Base-by-base conservation (phyloP, 2,329 filamentous ascomycete species). In the Diaporthe velutina region DNA sequence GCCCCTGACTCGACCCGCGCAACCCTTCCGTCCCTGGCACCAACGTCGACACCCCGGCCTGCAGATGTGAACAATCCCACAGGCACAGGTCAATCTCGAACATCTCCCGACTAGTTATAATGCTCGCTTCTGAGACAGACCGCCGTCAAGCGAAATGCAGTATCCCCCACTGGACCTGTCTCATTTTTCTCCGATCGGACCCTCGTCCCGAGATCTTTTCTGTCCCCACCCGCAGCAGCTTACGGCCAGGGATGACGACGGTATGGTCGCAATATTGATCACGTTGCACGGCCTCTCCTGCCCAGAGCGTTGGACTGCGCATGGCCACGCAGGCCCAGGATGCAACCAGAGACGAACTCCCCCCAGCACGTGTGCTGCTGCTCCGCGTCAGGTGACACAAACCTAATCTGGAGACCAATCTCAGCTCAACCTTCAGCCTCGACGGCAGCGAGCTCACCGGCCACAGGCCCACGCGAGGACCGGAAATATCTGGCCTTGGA, bases 131-230 rank as follows among this genome's bases (percentile, higher is more conserved):
- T 22, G 42, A 61, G 38, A 72, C 45, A 68, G 50, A 25, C 30
- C 64, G 67, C 67, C 70, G 67, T 61, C 60, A 66, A 71, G 66
- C 72, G 71, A 54, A 54, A 58, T 75, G 74, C 71, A 38, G 71
- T 54, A 38, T 48, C 17, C 33, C 64, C 64, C 50, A 74, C 74
- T 60, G 28, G 68, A 60, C 57, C 22, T 71, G 74, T 74, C 74
- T 74, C 40, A 55, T 42, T 64, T 64, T 55, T 72, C 42, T 57
- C 57, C 72, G 74, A 74, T 76, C 74, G 72, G 72, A 64, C 66
- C 52, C 33, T 30, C 50, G 40, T 61, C 60, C 74, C 74, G 72
- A 71, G 74, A 74, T 76, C 66, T 55, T 12, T 64, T 35, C 70
- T 72, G 70, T 64, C 25, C 35, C 48, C 45, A 72, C 48, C 33